Percentiles rank a stretch among this genome's conserved stretches.
These are phyloP conservation scores for Trichothecium roseum DNA, from an alignment of 2,329 filamentous ascomycete species.

Conservation along the genomic window DNA sequence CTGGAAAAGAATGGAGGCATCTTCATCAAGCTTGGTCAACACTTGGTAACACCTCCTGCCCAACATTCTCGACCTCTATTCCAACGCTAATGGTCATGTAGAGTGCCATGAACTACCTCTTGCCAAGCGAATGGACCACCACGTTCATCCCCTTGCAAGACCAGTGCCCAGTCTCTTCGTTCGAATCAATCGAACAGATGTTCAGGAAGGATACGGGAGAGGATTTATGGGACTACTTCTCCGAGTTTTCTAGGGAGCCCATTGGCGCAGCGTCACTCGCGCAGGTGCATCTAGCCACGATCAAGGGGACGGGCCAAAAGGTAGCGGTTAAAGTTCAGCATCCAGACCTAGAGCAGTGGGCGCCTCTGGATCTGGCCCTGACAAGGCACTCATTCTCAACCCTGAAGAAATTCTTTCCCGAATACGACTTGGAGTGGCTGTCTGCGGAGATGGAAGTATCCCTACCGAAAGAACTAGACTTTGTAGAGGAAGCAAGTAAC, in stretches of 20 bases:
- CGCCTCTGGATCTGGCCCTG: constrained; percentile 73
- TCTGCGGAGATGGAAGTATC: constrained; percentile 88
- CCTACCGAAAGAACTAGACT: constrained; percentile 85
- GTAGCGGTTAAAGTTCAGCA: constrained; percentile 98
- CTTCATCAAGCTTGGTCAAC: constrained; percentile 95
- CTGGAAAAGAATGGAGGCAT: constrained; percentile 96
- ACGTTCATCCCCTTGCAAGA: constrained; percentile 96
- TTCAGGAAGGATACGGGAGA: constrained; percentile 74
- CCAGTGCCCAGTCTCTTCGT: constrained; percentile 85
- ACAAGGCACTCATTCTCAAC: constrained; percentile 85
- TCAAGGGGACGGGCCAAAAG: constrained; percentile 71
- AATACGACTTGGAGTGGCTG: constrained; percentile 95
- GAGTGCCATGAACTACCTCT: constrained; percentile 91
- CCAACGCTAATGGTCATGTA: constrained; percentile 21
- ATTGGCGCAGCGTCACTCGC: constrained; percentile 91
- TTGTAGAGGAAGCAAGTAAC: constrained; percentile 75
- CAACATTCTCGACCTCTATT: not conserved
- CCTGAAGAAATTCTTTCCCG: constrained; percentile 87
- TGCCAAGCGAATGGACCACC: constrained; percentile 84
- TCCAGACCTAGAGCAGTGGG: constrained; percentile 80
- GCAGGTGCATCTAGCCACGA: constrained; percentile 81
- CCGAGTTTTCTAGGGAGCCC: constrained; percentile 67
- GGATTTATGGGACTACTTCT: constrained; percentile 73
- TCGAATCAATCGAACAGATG: constrained; percentile 79
- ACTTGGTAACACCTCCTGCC: constrained; percentile 46